Conservation (phyloP, 2,329 filamentous ascomycete genomes). For the Cercospora citrullina region DNA sequence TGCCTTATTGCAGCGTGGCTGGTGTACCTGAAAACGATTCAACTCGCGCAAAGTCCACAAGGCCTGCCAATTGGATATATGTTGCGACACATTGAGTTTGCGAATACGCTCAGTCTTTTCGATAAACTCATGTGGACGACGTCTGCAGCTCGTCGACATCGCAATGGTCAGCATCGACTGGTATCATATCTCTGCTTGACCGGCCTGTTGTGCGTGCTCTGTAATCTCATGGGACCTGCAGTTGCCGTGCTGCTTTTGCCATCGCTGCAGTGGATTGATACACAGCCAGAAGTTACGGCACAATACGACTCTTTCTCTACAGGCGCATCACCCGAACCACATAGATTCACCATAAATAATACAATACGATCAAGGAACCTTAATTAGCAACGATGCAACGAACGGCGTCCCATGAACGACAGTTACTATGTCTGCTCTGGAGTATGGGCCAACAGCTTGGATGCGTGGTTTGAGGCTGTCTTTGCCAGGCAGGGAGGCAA, state of each 20-base stretch:
- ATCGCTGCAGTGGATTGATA: slow-evolving; percentile 29
- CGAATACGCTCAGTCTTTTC: not conserved
- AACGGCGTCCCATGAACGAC: too few species aligned
- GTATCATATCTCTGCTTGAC: not conserved
- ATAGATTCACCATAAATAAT: not conserved
- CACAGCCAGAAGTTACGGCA: not conserved
- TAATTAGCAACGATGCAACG: too few species aligned
- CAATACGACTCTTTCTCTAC: not conserved
- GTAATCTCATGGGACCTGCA: slow-evolving; percentile 39
- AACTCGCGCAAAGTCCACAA: not conserved
- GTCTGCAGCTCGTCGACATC: not conserved
- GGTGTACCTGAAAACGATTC: not conserved
- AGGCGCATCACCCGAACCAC: not conserved
- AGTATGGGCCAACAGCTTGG: slow-evolving; percentile 9
- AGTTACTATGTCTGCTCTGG: not conserved
- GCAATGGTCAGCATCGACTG: not conserved
- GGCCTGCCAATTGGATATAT: not conserved
- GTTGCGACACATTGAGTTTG: not conserved
- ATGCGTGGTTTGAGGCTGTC: slow-evolving; percentile 17
- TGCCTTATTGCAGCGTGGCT: not conserved
- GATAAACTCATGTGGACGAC: not conserved
- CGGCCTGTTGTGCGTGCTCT: slow-evolving; percentile 28
- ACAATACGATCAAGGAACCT: not conserved
- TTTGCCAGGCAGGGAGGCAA: not conserved
- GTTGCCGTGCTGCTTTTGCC: slow-evolving; percentile 32